Evolutionary conservation across 805 yeast species (phyloP), one percentile per base, ranked within the genome.

Genomic region (Wickerhamomyces mucosus): DNA sequence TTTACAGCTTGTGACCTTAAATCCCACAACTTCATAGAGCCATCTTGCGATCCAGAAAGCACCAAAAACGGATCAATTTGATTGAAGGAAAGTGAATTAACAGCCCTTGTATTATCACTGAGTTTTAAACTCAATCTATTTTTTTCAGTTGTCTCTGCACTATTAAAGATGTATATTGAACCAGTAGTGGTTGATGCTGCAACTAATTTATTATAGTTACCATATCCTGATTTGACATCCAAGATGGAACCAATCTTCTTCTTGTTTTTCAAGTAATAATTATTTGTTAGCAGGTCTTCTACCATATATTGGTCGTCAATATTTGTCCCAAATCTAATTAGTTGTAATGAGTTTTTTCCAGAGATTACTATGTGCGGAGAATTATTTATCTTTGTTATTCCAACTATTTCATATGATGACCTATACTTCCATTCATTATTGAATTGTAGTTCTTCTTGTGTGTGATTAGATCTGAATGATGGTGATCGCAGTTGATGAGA

Each of bases 31-130:
- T 78, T 77, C 38, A 81, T 73, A 13, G 75, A 63, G 4, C 92
- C 92, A 57, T 81, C 92, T 55, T 81, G 92, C 0, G 88, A 78
- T 3, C 92, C 94, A 2, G 78, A 69, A 3, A 72, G 42, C 12
- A 73, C 40, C 14, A 58, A 44, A 42, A 63, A 60, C 5, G 53
- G 46, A 16, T 52, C 52, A 21, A 52, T 43, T 18, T 63, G 64
- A 20, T 51, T 54, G 42, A 66, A 67, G 18, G 59, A 61, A 6
- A 67, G 48, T 1, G 68, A 51, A 31, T 67, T 67, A 15, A 66
- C 68, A 0, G 72, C 67, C 40, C 73, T 46, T 15, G 57, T 55
- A 35, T 67, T 72, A 28, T 66, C 70, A 19, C 45, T 48, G 21
- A 64, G 47, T 34, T 42, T 55, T 40, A 29, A 52, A 27, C 39